phyloP scores from a whole-genome alignment of 768 basidiomycete species.

The Macrocybe gigantea region DNA sequence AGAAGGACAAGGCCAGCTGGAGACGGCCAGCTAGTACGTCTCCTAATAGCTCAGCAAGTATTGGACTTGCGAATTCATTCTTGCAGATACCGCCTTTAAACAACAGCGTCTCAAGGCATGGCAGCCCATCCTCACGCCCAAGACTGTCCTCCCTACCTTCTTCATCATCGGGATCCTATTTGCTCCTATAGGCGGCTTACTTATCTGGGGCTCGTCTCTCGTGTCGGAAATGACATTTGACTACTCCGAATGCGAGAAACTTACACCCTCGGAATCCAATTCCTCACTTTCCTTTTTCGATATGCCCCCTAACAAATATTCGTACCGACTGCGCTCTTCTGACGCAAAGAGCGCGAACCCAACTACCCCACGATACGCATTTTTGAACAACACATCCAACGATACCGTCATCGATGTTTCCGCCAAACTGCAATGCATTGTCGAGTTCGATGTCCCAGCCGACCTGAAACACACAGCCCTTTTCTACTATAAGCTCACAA shows the following conservation, averaged over 20 bases:
- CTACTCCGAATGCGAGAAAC: slow-evolving; percentile 87
- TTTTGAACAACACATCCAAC: slow-evolving; percentile 51
- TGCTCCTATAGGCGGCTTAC: slow-evolving; percentile 90
- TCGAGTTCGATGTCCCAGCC: slow-evolving; percentile 80
- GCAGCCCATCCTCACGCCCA: slow-evolving; percentile 98
- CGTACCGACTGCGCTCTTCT: slow-evolving; percentile 54
- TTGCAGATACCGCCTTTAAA: slow-evolving; percentile 93
- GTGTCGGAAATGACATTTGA: slow-evolving; percentile 94
- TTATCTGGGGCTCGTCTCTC: slow-evolving; percentile 80
- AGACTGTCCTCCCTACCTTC: slow-evolving; percentile 93
- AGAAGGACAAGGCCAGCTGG: slow-evolving; percentile 87
- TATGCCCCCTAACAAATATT: slow-evolving; percentile 64
- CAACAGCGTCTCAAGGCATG: slow-evolving; percentile 99
- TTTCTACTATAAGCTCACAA: slow-evolving; percentile 94
- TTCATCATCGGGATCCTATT: slow-evolving; percentile 94
- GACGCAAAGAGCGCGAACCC: slow-evolving; percentile 49
- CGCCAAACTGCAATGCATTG: slow-evolving; percentile 55
- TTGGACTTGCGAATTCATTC: slow-evolving; percentile 13
- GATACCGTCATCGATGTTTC: slow-evolving; percentile 34
- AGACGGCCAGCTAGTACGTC: slow-evolving; percentile 75
- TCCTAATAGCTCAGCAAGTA: slow-evolving; percentile 4
- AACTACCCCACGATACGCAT: slow-evolving; percentile 69
- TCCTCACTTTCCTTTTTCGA: slow-evolving; percentile 32
- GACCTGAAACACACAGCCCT: slow-evolving; percentile 72
- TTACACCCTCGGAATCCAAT: slow-evolving; percentile 36